These are phyloP conservation scores for Alternaria triticina DNA, from an alignment of 2,329 filamentous ascomycete species.

Conservation along the genomic window DNA sequence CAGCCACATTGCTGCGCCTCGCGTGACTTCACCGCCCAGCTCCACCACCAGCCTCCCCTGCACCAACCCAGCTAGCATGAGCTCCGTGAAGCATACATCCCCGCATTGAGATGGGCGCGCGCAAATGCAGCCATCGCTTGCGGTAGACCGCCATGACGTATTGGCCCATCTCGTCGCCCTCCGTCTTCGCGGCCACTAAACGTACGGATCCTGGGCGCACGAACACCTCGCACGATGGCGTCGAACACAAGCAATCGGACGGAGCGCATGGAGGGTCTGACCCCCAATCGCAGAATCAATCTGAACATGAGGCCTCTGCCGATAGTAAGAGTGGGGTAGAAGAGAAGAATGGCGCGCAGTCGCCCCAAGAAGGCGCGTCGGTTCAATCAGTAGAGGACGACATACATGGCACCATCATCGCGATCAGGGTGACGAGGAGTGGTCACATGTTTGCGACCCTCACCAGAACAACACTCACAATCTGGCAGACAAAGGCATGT, in stretches of 20 bases:
- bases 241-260: conserved; percentile 30
- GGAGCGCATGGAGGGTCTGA: conserved; percentile 26
- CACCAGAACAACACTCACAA: conserved; percentile 81
- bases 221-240: conserved; percentile 68
- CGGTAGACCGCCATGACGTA: conserved; percentile 70
- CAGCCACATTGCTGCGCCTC: conserved; percentile 24
- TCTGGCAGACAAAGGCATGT: conserved; percentile 93
- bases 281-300: conserved; percentile 10
- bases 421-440: conserved; percentile 76
- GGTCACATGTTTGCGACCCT: conserved; percentile 89
- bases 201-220: conserved; percentile 62
- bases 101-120: conserved; percentile 43
- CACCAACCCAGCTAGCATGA: conserved; percentile 31
- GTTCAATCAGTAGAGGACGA: conserved; percentile 38
- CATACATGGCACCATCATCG: conserved; percentile 70
- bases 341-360: conserved; percentile 14
- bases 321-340: conserved; percentile 12
- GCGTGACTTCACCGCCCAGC: conserved; percentile 18
- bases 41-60: conserved; percentile 34
- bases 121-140: conserved; percentile 47
- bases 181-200: conserved; percentile 80
- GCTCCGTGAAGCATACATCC: conserved; percentile 26
- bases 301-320: conserved; percentile 16
- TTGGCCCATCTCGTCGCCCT: conserved; percentile 86
- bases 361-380: conserved; percentile 6